phyloP scores from a whole-genome alignment of 1,284 basidiomycete genomes.

The Cystobasidiaceae sp. region DNA sequence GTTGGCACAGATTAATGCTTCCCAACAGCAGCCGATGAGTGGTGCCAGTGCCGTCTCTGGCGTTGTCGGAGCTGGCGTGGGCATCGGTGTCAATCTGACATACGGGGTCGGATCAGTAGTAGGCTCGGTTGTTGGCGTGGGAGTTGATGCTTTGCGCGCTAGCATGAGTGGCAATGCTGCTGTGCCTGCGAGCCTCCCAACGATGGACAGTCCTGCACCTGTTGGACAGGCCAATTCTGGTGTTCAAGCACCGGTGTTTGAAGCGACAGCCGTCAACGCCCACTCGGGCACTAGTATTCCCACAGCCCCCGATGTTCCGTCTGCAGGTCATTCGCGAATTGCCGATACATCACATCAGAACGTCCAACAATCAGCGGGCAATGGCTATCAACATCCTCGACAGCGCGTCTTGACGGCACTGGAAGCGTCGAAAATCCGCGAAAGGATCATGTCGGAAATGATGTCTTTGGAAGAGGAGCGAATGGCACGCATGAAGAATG shows the following conservation, averaged over 20 bases:
- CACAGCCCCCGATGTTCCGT: neutral
- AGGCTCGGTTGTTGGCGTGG: constrained; percentile 43
- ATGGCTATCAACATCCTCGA: constrained; percentile 29
- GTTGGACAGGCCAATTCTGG: too few species aligned
- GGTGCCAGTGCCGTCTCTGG: constrained; percentile 43
- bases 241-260: too few species aligned
- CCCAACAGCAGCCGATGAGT: constrained; percentile 44
- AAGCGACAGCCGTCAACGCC: too few species aligned
- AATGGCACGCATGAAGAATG: constrained; percentile 83
- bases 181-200: too few species aligned
- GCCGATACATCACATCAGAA: too few species aligned
- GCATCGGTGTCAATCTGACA: constrained; percentile 26
- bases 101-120: constrained; percentile 41
- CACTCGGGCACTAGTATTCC: constrained; percentile 34
- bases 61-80: constrained; percentile 41
- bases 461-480: constrained; percentile 91
- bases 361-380: too few species aligned
- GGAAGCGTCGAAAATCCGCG: constrained; percentile 83
- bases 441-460: constrained; percentile 99
- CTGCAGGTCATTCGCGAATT: neutral
- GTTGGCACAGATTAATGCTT: constrained; percentile 92
- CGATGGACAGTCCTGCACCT: too few species aligned
- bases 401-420: constrained; percentile 57
- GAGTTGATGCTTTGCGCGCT: constrained; percentile 40
- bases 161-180: constrained; percentile 27